Evolutionary conservation across 108 stramenopile species (phyloP), one percentile per base, ranked within the genome.

Genomic region (Fistulifera pelliculosa): DNA sequence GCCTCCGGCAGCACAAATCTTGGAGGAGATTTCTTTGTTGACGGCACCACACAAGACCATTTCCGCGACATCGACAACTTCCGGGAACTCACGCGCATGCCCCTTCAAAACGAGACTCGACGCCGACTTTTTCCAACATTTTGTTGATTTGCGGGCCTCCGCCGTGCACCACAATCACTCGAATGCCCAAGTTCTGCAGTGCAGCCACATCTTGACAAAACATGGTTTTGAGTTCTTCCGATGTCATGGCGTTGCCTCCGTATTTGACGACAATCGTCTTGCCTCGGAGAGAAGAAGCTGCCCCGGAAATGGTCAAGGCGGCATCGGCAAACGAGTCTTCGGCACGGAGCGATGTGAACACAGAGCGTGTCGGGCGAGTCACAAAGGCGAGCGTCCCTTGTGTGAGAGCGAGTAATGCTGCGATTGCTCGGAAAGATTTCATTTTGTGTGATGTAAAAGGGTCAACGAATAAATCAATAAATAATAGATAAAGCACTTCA

Each of bases 31-130:
- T 58, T 84, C 74, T 75, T 96, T 96, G 74, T 96, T 97, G 52
- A 97, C 93, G 31, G 56, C 64, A 14, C 95, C 95, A 59, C 86
- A 90, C n/a, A 98, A 65, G n/a, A 96, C 94, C 94, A 96, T 95
- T 56, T 97, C 94, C 14, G 98, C 96, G 8, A 96, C 80, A 22
- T 94, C 87, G 5, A 98, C 85, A 11, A 96, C 96, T 48, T 91
- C 83, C 22, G 64, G 70, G 88, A 82, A 7, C 81, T 84, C 11
- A 96, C 88, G 8, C 96, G 72, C 76, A 91, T 83, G 1, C 96
- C 96, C 86, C 82, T 65, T 90, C 87, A 56, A 87, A 96, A 16
- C 69, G 44, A 16, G 83, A 75, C 68, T 83, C 87, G 15, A 94
- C 88, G 23, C 86, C 80, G 1, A 93, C 71, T 51, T 74, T 68